Evolutionary conservation across 306 rosid species (phyloP).

Genomic region (Hippophae rhamnoides): DNA sequence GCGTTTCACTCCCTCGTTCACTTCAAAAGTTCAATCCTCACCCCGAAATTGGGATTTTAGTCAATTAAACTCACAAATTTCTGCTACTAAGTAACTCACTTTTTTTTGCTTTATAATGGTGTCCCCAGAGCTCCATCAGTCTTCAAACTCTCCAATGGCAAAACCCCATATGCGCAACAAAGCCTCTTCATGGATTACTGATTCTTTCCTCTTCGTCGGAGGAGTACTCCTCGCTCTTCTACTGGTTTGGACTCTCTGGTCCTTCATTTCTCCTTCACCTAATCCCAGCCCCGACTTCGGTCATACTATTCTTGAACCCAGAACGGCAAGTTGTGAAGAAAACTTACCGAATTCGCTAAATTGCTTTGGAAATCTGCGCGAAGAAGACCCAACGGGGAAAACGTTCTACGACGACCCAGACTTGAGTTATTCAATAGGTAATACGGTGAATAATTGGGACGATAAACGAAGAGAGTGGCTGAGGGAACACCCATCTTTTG

Average conservation of each 20-base stretch:
- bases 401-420: constrained; percentile 64
- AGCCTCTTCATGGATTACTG: constrained; percentile 30
- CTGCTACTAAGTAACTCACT: too few relatives aligned
- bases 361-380: constrained; percentile 8
- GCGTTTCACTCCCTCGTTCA: too few relatives aligned
- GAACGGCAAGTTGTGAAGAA: not conserved
- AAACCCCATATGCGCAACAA: constrained; percentile 34
- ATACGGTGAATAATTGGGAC: constrained; percentile 52
- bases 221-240: constrained; percentile 53
- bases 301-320: not conserved
- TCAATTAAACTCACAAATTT: too few relatives aligned
- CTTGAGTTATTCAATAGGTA: constrained; percentile 46
- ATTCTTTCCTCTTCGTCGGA: constrained; percentile 42
- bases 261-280: constrained; percentile 30
- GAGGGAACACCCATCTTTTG: constrained; percentile 37
- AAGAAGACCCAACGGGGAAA: constrained; percentile 47
- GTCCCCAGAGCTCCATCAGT: constrained; percentile 24
- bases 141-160: constrained; percentile 31
- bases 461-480: constrained; percentile 61
- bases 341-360: not conserved
- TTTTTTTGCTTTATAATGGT: constrained; percentile 20
- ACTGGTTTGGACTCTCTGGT: constrained; percentile 45
- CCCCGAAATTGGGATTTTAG: too few relatives aligned
- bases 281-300: constrained; percentile 5
- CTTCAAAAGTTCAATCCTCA: too few relatives aligned